Evolutionary conservation across 2,329 filamentous ascomycete species (phyloP).

Genomic region (Cladophialophora psammophila): DNA sequence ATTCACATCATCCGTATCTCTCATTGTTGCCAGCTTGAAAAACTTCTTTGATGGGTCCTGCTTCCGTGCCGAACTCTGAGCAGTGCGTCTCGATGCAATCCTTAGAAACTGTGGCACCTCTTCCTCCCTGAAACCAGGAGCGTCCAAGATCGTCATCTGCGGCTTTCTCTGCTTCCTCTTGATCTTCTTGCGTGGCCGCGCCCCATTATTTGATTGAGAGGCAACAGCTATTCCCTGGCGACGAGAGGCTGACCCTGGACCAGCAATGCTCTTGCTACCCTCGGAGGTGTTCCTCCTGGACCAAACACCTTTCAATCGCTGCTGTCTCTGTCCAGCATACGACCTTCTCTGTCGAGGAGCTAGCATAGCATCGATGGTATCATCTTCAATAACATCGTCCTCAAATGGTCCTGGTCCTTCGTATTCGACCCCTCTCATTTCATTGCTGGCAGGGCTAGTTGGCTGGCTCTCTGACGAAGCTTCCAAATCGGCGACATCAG

Average conservation of each 20-base stretch:
- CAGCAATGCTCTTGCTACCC: neutral
- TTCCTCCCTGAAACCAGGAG: slow-evolving; percentile 34
- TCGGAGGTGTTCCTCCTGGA: neutral
- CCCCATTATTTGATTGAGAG: neutral
- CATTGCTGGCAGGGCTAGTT: slow-evolving; percentile 8
- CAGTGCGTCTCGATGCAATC: slow-evolving; percentile 62
- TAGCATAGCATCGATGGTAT: slow-evolving; percentile 44
- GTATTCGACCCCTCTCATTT: slow-evolving; percentile 7
- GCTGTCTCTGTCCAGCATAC: slow-evolving; percentile 27
- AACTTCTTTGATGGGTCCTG: slow-evolving; percentile 59
- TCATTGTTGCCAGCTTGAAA: slow-evolving; percentile 58
- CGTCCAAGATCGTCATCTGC: slow-evolving; percentile 36
- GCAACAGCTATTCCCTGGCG: neutral
- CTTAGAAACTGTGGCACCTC: slow-evolving; percentile 62
- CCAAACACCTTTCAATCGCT: slow-evolving; percentile 14
- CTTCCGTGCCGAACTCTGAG: slow-evolving; percentile 54
- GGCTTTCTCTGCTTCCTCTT: slow-evolving; percentile 25
- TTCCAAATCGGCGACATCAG: slow-evolving; percentile 13
- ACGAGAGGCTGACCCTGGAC: neutral
- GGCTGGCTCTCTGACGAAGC: slow-evolving; percentile 24
- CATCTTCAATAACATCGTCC: slow-evolving; percentile 42
- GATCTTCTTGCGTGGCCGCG: slow-evolving; percentile 24
- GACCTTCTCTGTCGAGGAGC: slow-evolving; percentile 25
- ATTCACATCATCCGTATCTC: slow-evolving; percentile 64
- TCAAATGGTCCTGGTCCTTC: slow-evolving; percentile 15